A percentile compares a stretch with the other conserved stretches of the same genome.
These are phyloP conservation scores for Daldinia vernicosa DNA, from an alignment of 495 filamentous ascomycete genomes.

Conservation along the genomic window DNA sequence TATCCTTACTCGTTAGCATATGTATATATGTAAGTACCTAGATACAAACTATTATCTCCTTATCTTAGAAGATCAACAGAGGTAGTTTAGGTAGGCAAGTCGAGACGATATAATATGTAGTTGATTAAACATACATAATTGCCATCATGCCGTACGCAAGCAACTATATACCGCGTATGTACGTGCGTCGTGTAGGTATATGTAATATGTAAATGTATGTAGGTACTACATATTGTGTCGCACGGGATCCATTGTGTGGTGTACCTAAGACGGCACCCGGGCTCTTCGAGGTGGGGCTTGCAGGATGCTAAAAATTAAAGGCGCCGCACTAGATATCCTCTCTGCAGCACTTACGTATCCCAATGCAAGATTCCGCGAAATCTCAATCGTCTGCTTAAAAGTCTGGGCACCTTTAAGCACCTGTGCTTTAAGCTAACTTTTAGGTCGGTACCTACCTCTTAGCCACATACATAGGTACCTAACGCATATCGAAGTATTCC, in stretches of 20 bases:
- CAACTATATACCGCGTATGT: not conserved
- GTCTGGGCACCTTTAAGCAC: not conserved
- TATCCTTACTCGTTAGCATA: not conserved
- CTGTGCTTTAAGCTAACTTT: not conserved
- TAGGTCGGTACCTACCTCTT: not conserved
- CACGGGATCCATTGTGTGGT: slow-evolving; percentile 15
- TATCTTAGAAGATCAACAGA: not conserved
- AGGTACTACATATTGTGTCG: slow-evolving; percentile 1
- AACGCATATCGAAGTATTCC: not conserved
- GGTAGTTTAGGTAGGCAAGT: not conserved
- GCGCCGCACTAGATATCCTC: slow-evolving; percentile 34
- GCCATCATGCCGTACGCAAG: slow-evolving; percentile 2
- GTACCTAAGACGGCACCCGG: slow-evolving; percentile 44
- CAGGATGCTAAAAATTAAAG: slow-evolving; percentile 34
- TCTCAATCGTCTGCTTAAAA: slow-evolving; percentile 30
- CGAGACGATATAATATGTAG: not conserved
- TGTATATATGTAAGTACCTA: not conserved
- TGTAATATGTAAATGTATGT: not conserved
- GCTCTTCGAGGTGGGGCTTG: slow-evolving; percentile 38
- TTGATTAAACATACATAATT: not conserved
- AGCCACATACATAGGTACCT: not conserved
- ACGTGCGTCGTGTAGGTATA: not conserved
- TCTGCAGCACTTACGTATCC: slow-evolving; percentile 46
- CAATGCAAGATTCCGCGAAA: slow-evolving; percentile 48
- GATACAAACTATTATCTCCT: not conserved